Evolutionary conservation across 495 filamentous ascomycete species (phyloP), one percentile per base, ranked within the genome.

Genomic region (Xylaria grammica): DNA sequence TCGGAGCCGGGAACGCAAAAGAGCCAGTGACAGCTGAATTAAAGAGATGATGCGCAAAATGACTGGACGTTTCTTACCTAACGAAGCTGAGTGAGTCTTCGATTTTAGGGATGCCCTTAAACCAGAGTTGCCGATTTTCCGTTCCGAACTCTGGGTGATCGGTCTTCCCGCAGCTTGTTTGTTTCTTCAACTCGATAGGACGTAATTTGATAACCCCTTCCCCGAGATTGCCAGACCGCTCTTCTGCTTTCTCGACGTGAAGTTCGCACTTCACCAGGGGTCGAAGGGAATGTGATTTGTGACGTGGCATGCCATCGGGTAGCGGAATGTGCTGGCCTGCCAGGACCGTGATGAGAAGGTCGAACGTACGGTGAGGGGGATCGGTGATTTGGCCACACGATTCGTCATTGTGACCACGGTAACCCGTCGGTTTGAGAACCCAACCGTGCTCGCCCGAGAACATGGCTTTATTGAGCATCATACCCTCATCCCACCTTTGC

Each of bases 381-480:
- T n/a, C 65, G 52, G 15, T 20, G 42, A 20, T 56, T 15, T 19
- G 34, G 17, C 20, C 34, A 40, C 19, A 15, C 2, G 11, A 20
- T n/a, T 38, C 38, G 2, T 26, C 27, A 26, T 69, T 70, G 55
- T 68, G 50, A 52, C 74, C 72, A 27, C 67, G 77, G 60, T 74
- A 79, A 8, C 87, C 87, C 11, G 79, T 65, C 0, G 94, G 94
- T 74, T 98, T 98, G 20, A 94, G 84, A 9, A 95, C 86, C 89
- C 92, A 98, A 22, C 94, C 94, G 24, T 81, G 79, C 46, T 89
- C 89, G n/a, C 87, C 89, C 10, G 84, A 84, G 69, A 98, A 98
- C 92, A 97, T 96, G 51, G 85, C 94, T 65, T 91, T 85, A 72
- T 97, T 97, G 42, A 97, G 85, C 93, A 97, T 97, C 90, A 92